These are phyloP conservation scores for Nematodospora valgi DNA, from an alignment of 805 yeast genomes.

Conservation along the genomic window DNA sequence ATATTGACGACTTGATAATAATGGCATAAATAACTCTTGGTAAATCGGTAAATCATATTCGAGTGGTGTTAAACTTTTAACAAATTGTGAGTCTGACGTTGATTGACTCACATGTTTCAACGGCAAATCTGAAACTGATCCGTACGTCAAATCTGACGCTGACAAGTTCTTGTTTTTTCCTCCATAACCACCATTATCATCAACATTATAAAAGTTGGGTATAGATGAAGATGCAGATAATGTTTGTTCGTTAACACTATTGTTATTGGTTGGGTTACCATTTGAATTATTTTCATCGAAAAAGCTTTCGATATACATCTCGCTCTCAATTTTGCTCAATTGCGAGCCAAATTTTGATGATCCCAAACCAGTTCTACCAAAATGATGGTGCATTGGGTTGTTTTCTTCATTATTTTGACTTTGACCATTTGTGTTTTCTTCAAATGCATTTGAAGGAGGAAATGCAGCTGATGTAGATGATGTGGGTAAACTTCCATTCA, in stretches of 20 bases:
- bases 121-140: conserved; percentile 4
- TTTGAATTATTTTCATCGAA: conserved; percentile 5
- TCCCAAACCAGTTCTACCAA: conserved; percentile 11
- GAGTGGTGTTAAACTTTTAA: conserved; percentile 2
- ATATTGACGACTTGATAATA: conserved; percentile 1
- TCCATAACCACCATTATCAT: background rate
- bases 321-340: conserved; percentile 11
- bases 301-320: conserved; percentile 10
- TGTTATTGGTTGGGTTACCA: conserved; percentile 2
- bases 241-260: background rate
- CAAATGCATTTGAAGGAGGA: conserved; percentile 13
- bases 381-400: conserved; percentile 9
- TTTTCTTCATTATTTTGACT: conserved; percentile 4
- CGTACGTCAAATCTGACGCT: conserved; percentile 4
- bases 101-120: conserved; percentile 3
- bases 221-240: conserved; percentile 11
- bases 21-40: conserved; percentile 10
- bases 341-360: conserved; percentile 10
- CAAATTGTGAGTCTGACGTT: conserved; percentile 3
- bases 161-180: background rate
- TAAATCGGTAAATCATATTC: conserved; percentile 9
- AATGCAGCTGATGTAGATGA: conserved; percentile 12
- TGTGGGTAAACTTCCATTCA: conserved; percentile 10
- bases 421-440: background rate
- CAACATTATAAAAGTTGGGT: conserved; percentile 10